These are phyloP conservation scores for Candida yuanshanica DNA, from an alignment of 805 yeast species.

Conservation along the genomic window DNA sequence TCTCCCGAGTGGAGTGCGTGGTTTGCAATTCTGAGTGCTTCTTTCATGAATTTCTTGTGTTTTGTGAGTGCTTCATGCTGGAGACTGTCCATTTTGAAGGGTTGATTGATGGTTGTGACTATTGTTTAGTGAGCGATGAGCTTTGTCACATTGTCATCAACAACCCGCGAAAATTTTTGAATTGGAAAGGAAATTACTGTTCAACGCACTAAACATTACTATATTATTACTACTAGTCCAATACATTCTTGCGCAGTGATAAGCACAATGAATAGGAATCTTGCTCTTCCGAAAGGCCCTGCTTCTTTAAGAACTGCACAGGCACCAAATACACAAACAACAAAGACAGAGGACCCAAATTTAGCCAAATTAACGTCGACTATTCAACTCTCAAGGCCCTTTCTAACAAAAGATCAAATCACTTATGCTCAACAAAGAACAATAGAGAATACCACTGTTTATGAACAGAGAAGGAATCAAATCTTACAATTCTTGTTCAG, in stretches of 20 bases:
- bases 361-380: slow-evolving; percentile 17
- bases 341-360: neutral
- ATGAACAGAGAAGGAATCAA: slow-evolving; percentile 46
- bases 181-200: too few species aligned
- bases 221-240: too few species aligned
- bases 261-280: neutral
- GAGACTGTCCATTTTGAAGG: too few species aligned
- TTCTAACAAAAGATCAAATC: slow-evolving; percentile 48
- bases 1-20: slow-evolving; percentile 62
- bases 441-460: slow-evolving; percentile 44
- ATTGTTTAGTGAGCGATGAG: too few species aligned
- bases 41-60: slow-evolving; percentile 38
- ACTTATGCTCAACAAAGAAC: slow-evolving; percentile 44
- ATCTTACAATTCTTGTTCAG: slow-evolving; percentile 50
- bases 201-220: too few species aligned
- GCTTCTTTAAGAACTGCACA: neutral
- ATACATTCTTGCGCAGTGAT: too few species aligned
- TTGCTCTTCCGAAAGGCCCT: neutral
- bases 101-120: too few species aligned
- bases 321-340: neutral
- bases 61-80: neutral
- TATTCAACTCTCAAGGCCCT: slow-evolving; percentile 53
- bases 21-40: slow-evolving; percentile 52
- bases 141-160: too few species aligned
- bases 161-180: too few species aligned